Percentiles rank a stretch among this genome's conserved stretches.
These are phyloP conservation scores for Endotrypanum monterogeii DNA, from an alignment of 208 protist species.

Conservation along the genomic window DNA sequence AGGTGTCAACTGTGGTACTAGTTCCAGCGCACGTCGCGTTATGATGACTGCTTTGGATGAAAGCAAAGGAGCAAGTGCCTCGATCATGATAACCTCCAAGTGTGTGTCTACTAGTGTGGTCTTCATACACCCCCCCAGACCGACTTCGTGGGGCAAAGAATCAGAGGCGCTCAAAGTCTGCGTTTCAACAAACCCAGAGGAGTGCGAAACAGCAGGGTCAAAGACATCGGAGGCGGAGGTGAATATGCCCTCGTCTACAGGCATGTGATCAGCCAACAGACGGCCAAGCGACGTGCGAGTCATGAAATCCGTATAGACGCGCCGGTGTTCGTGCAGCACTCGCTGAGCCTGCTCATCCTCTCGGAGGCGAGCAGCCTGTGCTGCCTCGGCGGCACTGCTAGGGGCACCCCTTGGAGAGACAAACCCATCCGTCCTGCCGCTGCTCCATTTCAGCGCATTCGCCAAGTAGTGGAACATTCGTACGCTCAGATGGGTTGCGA, in stretches of 20 bases:
- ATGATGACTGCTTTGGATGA: slow-evolving; percentile 14
- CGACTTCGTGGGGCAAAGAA: background rate
- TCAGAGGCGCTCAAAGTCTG: background rate
- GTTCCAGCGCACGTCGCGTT: slow-evolving; percentile 16
- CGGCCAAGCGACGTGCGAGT: slow-evolving; percentile 6
- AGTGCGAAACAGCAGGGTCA: background rate
- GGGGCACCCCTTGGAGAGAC: background rate
- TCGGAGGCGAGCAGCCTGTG: slow-evolving; percentile 4
- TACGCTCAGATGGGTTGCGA: background rate
- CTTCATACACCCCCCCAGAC: background rate
- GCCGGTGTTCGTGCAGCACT: slow-evolving; percentile 14
- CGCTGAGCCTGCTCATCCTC: slow-evolving; percentile 13
- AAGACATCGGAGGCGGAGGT: background rate
- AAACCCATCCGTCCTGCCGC: background rate
- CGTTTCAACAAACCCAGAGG: background rate
- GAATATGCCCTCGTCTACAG: slow-evolving; percentile 2
- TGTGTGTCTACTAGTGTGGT: background rate
- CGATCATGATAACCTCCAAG: slow-evolving; percentile 13
- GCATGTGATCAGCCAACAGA: slow-evolving; percentile 10
- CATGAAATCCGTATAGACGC: slow-evolving; percentile 17
- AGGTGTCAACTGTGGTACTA: slow-evolving; percentile 1
- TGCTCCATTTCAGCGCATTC: background rate
- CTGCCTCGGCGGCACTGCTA: background rate
- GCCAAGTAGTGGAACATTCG: slow-evolving; percentile 26
- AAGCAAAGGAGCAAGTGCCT: slow-evolving; percentile 8